phyloP scores from a whole-genome alignment of 2,329 filamentous ascomycete genomes.

The Pseudocercospora fijiensis region DNA sequence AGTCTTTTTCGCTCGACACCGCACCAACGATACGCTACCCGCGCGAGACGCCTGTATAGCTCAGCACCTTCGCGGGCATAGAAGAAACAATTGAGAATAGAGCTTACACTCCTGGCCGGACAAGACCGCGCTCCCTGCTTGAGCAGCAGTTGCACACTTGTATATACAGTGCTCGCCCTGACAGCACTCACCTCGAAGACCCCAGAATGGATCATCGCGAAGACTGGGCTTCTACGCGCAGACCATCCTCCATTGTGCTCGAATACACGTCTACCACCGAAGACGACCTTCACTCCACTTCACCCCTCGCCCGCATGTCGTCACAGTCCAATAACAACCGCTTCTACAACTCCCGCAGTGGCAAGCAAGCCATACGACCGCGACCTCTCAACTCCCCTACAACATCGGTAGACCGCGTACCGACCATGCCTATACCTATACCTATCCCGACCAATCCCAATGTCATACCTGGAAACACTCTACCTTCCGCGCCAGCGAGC shows the following conservation, averaged over 20 bases:
- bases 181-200: background rate
- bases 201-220: background rate
- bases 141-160: no score
- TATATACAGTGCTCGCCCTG: background rate
- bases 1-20: background rate
- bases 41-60: background rate
- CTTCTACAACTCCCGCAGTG: slow-evolving; percentile 34
- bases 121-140: background rate
- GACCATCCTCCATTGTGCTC: slow-evolving; percentile 32
- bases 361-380: slow-evolving; percentile 43
- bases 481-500: slow-evolving; percentile 64
- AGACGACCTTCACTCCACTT: slow-evolving; percentile 25
- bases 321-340: slow-evolving; percentile 37
- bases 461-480: slow-evolving; percentile 59
- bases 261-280: slow-evolving; percentile 31
- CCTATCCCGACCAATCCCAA: slow-evolving; percentile 41
- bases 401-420: slow-evolving; percentile 28
- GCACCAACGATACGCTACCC: background rate
- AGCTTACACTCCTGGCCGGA: background rate
- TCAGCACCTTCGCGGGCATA: background rate
- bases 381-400: slow-evolving; percentile 48
- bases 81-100: background rate
- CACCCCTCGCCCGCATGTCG: slow-evolving; percentile 34
- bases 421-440: slow-evolving; percentile 47
- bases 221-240: slow-evolving; percentile 11